These are phyloP conservation scores for Calonectria ilicicola DNA, from an alignment of 2,329 filamentous ascomycete genomes.

Conservation along the genomic window DNA sequence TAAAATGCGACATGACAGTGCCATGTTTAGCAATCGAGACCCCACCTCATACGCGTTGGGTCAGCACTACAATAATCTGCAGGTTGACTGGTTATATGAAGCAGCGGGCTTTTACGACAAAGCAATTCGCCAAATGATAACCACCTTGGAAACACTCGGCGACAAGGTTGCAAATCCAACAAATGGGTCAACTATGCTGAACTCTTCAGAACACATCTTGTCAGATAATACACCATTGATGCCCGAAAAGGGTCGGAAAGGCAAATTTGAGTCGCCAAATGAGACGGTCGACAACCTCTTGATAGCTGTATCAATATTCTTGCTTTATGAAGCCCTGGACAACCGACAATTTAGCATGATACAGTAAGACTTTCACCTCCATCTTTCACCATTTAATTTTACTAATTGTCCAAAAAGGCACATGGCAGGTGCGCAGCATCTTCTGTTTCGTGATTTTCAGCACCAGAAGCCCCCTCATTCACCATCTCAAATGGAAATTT, in stretches of 20 bases:
- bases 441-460: neutral
- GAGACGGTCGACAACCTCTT: slow-evolving; percentile 9
- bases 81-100: slow-evolving; percentile 7
- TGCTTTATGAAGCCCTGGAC: neutral
- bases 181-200: neutral
- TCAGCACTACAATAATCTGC: neutral
- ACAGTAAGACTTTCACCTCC: neutral
- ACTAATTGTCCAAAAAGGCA: no score
- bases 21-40: neutral
- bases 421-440: slow-evolving; percentile 2
- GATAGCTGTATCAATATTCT: slow-evolving; percentile 1
- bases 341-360: slow-evolving; percentile 2
- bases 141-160: neutral
- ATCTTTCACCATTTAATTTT: no score
- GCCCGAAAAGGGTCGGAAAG: neutral
- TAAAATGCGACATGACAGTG: neutral
- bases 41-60: neutral
- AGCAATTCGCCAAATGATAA: slow-evolving; percentile 10
- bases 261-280: neutral
- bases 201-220: neutral
- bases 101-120: slow-evolving; percentile 12
- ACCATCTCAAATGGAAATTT: neutral
- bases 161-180: neutral
- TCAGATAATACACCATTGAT: neutral
- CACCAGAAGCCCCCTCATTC: neutral